Evolutionary conservation across 2,329 filamentous ascomycete species (phyloP), one percentile per base, ranked within the genome.

Genomic region (Diaporthe australafricana): DNA sequence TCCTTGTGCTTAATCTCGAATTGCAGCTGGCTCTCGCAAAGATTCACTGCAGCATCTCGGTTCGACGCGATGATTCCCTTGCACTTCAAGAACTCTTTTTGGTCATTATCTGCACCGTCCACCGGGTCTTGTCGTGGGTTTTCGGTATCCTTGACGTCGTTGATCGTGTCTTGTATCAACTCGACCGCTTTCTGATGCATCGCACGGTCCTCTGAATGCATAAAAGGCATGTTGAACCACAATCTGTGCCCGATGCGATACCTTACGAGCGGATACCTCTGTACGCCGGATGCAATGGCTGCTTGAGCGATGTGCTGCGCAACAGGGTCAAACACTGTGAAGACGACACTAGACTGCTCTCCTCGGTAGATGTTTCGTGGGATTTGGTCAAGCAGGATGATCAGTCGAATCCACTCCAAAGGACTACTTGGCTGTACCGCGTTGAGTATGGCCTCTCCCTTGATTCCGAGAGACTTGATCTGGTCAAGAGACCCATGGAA

Each of bases 361-460:
- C 80, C 82, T 17, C 88, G 85, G 77, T 83, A 87, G 71, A 87
- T 81, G 72, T 90, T 89, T 2, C 88, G 83, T 0, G 87, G 81
- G 52, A 89, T 81, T 74, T 90, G 88, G 73, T 90, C 88, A 5
- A 90, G 81, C 9, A 90, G 79, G 7, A 90, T 72, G 11, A 86
- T 75, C 4, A 89, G 76, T 11, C 47, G 50, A 65, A 42, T 68
- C 67, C 76, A 63, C 3, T 22, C 57, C 3, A 63, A 8, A 3
- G 57, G 40, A 12, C 40, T 32, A 2, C 20, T 22, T 47, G 57
- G 57, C 40, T 63, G 57, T 3, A 47, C 27, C 27, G 57, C 57
- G 9, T 47, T 11, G 20, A 63, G 0, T 63, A 63, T 35, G 25
- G 57, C 22, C 42, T 63, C 57, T 35, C 57, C 57, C 9, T 40